Conservation (phyloP, 345 rosid species). For the Cochlearia excelsa region DNA sequence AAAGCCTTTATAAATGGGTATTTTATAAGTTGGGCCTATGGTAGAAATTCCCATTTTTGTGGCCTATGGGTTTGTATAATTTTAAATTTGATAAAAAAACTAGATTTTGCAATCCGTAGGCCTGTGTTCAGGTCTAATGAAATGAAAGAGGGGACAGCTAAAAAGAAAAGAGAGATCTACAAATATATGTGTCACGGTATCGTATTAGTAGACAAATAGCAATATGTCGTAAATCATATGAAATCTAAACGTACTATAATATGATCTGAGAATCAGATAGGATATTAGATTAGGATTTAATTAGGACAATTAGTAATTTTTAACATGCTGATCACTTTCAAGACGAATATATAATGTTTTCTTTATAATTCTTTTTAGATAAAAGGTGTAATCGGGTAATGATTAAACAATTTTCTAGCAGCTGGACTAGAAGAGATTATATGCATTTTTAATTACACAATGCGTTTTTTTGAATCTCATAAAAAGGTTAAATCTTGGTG, state of each 20-base stretch:
- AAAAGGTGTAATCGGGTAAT: no score
- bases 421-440: not conserved
- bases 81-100: not conserved
- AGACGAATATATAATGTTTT: no score
- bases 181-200: slow-evolving; percentile 15
- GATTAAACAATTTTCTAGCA: slow-evolving; percentile 15
- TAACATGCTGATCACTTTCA: no score
- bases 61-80: slow-evolving; percentile 6
- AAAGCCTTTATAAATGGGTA: not conserved
- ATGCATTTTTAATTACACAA: slow-evolving; percentile 5
- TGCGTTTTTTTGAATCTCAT: slow-evolving; percentile 9
- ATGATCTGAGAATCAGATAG: slow-evolving; percentile 2
- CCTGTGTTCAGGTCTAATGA: slow-evolving; percentile 3
- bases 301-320: no score
- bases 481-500: slow-evolving; percentile 29
- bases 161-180: slow-evolving; percentile 28
- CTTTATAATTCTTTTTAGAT: no score
- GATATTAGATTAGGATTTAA: no score
- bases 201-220: slow-evolving; percentile 6
- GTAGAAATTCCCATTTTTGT: not conserved
- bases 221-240: slow-evolving; percentile 24
- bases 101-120: not conserved
- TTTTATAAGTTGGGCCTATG: slow-evolving; percentile 15
- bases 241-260: not conserved
- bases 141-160: slow-evolving; percentile 31